Base-by-base conservation (phyloP, 148 eudicot species). In the Linanthus parryae region DNA sequence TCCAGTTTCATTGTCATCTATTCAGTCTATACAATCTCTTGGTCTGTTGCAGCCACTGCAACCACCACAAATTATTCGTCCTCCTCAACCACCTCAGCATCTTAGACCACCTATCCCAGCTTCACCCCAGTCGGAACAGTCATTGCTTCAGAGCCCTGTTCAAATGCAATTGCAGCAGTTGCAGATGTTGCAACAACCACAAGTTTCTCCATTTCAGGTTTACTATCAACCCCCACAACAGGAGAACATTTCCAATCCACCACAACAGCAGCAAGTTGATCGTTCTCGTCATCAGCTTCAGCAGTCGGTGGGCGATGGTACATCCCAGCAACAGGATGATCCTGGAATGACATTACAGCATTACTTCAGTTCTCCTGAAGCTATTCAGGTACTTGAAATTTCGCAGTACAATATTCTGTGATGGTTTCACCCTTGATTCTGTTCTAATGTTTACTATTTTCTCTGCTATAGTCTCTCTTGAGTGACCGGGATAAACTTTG, bases 401-500 rank as follows among this genome's bases (percentile, higher is more conserved):
- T 25, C 20, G 11, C 3, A 36, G 7, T 6, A 11, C 34, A 42
- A 41, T 42, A 22, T 19, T 48, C 30, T 28, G 16, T 33, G 18
- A 33, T 50, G 25, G 25, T 43, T 52, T 41, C 37, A 3, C 11
- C 1, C 16, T 41, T 18, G 10, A 7, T 16, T 44, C 36, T 30
- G 37, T 40, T 51, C 57, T 72, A 51, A 60, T 25, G 8, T 37
- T 45, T 48, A 24, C 48, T 43, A 31, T 34, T 38, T 16, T 44
- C 49, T 58, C 7, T 33, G 1, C 52, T 46, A 56, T 84, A 94
- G 96, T 76, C 91, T 42, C 73, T 94, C 55, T 73, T 88, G 75
- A 77, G 84, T 69, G 99, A 94, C 62, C 84, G 96, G 33, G 92
- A 88, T 35, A 82, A 94, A 63, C 96, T 94, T 35, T 82, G 91